phyloP scores from a whole-genome alignment of 331 rosid genomes.

The Cucumis variabilis region DNA sequence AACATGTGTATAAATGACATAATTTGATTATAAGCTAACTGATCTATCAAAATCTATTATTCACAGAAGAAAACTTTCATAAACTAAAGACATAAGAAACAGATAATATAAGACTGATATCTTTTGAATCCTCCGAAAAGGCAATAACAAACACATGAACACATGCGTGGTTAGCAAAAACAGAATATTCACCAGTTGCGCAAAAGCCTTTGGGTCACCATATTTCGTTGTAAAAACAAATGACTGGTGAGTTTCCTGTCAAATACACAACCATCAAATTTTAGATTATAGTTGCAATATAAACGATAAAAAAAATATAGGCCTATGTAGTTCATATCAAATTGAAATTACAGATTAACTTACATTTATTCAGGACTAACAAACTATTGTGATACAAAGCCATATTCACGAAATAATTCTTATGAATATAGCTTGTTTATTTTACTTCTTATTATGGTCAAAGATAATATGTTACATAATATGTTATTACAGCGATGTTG shows the following conservation, averaged over 20 bases:
- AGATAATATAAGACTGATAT: background rate
- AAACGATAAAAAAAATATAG: background rate
- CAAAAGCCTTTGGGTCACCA: conserved; percentile 92
- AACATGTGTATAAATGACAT: background rate
- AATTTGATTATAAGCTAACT: background rate
- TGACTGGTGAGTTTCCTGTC: conserved; percentile 83
- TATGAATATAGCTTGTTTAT: background rate
- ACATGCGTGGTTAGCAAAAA: background rate
- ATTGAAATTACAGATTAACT: background rate
- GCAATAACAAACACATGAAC: conserved; percentile 17
- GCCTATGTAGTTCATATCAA: background rate
- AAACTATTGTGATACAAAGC: background rate
- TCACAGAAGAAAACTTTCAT: background rate
- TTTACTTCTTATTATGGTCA: background rate
- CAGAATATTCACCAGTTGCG: conserved; percentile 78
- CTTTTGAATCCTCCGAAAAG: background rate
- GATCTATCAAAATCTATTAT: background rate
- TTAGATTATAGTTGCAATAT: background rate
- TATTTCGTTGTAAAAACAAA: conserved; percentile 92
- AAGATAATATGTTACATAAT: background rate
- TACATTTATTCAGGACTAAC: background rate
- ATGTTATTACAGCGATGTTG: too few species aligned
- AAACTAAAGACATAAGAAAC: background rate
- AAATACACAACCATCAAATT: background rate
- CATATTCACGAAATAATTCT: background rate